Conservation (phyloP, 2,329 filamentous ascomycete species). For the Cercospora sesami region DNA sequence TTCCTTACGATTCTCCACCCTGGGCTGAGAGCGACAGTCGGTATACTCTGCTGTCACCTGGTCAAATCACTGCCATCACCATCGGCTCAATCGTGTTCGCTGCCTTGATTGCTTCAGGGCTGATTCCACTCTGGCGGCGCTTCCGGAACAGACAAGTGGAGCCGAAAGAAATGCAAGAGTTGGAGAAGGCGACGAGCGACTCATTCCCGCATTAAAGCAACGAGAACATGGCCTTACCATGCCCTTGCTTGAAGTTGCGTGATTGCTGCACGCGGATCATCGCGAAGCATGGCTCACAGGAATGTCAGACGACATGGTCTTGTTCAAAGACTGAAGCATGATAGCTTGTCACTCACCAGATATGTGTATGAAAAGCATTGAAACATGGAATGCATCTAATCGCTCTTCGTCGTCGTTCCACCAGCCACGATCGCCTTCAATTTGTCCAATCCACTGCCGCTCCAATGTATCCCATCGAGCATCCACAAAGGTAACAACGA, state of each 20-base stretch:
- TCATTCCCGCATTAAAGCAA: conserved; percentile 9
- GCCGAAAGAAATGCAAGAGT: conserved; percentile 7
- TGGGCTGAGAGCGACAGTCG: conserved; percentile 13
- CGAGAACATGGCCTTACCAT: not conserved
- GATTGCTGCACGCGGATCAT: not conserved
- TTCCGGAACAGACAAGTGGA: conserved; percentile 11
- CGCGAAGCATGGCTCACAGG: not conserved
- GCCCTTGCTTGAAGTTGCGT: not conserved
- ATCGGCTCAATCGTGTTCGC: conserved; percentile 29
- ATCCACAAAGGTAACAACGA: conserved; percentile 24
- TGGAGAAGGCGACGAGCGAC: conserved; percentile 14
- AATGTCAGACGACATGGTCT: not conserved
- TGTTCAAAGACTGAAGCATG: not conserved
- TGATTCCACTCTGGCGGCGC: conserved; percentile 20
- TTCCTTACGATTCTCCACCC: conserved; percentile 19
- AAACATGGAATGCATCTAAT: not conserved
- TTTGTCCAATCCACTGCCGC: conserved; percentile 13
- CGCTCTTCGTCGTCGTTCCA: not conserved
- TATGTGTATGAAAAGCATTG: not conserved
- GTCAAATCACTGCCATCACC: conserved; percentile 49
- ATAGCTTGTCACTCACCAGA: not conserved
- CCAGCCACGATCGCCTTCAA: conserved; percentile 7
- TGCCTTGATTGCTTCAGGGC: conserved; percentile 31
- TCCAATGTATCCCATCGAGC: conserved; percentile 14
- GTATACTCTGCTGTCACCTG: conserved; percentile 39